Conservation (phyloP, 208 protist species). For the Balamuthia mandrillaris region DNA sequence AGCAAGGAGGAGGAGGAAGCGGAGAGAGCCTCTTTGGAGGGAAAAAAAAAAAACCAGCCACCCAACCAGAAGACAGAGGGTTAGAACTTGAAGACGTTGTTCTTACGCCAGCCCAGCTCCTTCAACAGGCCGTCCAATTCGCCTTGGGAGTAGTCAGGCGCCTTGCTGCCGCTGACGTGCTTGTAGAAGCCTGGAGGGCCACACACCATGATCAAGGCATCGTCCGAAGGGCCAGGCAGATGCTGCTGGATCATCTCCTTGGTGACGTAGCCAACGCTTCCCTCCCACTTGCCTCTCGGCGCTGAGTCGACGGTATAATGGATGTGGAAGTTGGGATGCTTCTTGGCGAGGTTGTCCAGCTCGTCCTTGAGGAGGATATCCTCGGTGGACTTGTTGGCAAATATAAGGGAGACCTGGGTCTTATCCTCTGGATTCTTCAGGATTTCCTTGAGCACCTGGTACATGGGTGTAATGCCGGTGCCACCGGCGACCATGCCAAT, state of each 20-base stretch:
- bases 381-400: constrained; percentile 80
- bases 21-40: too few relatives aligned
- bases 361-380: constrained; percentile 86
- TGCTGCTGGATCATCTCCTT: constrained; percentile 6
- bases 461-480: constrained; percentile 84
- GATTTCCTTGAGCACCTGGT: constrained; percentile 81
- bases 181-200: constrained; percentile 5
- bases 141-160: constrained; percentile 34
- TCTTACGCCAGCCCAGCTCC: neutral
- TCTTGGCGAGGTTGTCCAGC: constrained; percentile 84
- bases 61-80: too few relatives aligned
- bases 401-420: constrained; percentile 83
- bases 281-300: constrained; percentile 71
- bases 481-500: constrained; percentile 83
- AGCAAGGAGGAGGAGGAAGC: too few relatives aligned
- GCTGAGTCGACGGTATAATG: constrained; percentile 86
- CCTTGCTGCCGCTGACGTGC: neutral
- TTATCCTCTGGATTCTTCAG: constrained; percentile 76
- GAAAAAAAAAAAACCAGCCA: too few relatives aligned
- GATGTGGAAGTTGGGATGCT: constrained; percentile 83
- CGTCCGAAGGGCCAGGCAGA: neutral
- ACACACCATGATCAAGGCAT: neutral
- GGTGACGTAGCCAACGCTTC: neutral
- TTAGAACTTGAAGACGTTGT: constrained; percentile 32
- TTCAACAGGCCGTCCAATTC: constrained; percentile 7